Evolutionary conservation across 2,329 filamentous ascomycete genomes (phyloP).

Genomic region (Monosporascus sp.): DNA sequence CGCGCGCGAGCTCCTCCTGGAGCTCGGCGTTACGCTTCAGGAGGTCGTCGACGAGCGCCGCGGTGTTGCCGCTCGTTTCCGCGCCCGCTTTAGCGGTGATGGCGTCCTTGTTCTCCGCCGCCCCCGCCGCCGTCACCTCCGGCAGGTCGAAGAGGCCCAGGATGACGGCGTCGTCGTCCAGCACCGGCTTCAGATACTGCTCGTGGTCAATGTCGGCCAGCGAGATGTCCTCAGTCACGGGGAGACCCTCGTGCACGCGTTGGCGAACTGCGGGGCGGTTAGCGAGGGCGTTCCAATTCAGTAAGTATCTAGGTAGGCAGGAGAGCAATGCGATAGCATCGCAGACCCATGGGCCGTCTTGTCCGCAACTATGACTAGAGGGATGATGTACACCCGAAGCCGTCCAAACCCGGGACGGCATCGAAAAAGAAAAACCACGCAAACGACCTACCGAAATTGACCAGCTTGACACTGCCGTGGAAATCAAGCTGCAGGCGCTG

Average conservation of each 20-base stretch:
- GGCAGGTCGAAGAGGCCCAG: conserved; percentile 80
- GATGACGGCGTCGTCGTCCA: conserved; percentile 86
- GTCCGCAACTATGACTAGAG: no score
- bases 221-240: conserved; percentile 55
- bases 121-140: conserved; percentile 32
- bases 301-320: no score
- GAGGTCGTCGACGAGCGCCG: conserved; percentile 33
- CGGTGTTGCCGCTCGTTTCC: conserved; percentile 19
- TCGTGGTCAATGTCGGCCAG: conserved; percentile 68
- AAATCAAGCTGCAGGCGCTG: conserved; percentile 62
- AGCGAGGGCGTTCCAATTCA: conserved; percentile 4
- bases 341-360: no score
- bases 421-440: background rate
- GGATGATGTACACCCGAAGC: background rate
- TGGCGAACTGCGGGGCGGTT: conserved; percentile 38
- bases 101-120: conserved; percentile 4
- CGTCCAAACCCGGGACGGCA: background rate
- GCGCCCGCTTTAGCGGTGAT: conserved; percentile 11
- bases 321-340: no score
- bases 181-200: conserved; percentile 72
- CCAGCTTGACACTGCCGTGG: conserved; percentile 66
- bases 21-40: conserved; percentile 50
- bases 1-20: conserved; percentile 54
- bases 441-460: conserved; percentile 56
- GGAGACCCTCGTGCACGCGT: conserved; percentile 37